Conservation (phyloP, 2,329 filamentous ascomycete species). For the Colletotrichum sp. region DNA sequence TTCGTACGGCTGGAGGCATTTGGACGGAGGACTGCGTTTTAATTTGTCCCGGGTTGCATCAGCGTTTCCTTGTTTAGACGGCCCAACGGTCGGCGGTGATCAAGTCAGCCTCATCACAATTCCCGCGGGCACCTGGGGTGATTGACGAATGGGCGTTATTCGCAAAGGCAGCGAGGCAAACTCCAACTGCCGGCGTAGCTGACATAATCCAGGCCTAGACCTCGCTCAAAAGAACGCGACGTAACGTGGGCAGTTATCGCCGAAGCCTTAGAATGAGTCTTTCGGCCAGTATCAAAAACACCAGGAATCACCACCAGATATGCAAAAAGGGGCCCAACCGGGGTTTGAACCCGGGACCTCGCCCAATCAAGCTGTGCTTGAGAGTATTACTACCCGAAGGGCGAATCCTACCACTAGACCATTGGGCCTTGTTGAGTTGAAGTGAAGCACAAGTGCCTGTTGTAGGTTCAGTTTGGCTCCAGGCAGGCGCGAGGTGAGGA, state of each 20-base stretch:
- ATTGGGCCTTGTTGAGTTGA: not conserved
- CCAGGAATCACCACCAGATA: not conserved
- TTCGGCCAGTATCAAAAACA: not conserved
- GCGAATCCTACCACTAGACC: constrained; percentile 22
- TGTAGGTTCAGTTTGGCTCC: not conserved
- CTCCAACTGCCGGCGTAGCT: not conserved
- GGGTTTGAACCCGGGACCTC: constrained; percentile 18
- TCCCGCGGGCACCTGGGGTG: not conserved
- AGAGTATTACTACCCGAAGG: constrained; percentile 12
- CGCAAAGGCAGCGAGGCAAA: not conserved
- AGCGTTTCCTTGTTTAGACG: not conserved
- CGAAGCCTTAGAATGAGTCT: not conserved
- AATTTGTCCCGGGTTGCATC: constrained; percentile 1
- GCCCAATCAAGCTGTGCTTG: constrained; percentile 7
- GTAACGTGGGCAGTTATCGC: not conserved
- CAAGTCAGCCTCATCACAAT: constrained; percentile 4
- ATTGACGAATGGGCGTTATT: not conserved
- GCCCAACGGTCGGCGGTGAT: not conserved
- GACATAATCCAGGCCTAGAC: not conserved
- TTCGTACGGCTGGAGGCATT: not conserved
- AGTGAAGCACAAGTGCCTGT: not conserved
- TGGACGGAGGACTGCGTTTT: not conserved
- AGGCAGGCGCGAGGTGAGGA: not conserved
- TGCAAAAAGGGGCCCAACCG: constrained; percentile 6
- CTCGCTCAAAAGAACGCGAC: not conserved